Evolutionary conservation across 2,329 filamentous ascomycete species (phyloP).

Genomic region (Fusarium virguliforme): DNA sequence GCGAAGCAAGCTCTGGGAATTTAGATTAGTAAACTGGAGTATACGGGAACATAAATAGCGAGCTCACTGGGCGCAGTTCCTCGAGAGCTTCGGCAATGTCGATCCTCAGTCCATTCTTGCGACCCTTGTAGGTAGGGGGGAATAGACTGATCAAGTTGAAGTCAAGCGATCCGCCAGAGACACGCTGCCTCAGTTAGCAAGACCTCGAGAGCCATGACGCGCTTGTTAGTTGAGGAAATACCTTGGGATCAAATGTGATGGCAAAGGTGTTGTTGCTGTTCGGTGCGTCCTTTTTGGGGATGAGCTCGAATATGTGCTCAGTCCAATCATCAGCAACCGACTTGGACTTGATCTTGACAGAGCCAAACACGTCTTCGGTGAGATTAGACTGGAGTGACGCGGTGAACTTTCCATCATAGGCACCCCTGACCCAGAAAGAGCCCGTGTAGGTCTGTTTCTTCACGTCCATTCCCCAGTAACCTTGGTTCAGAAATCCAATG

Average conservation of each 20-base stretch:
- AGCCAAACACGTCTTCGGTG: constrained; percentile 63
- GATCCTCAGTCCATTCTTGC: constrained; percentile 70
- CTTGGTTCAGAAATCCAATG: constrained; percentile 68
- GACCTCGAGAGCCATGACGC: background rate
- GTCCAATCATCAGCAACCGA: constrained; percentile 63
- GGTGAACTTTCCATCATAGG: constrained; percentile 64
- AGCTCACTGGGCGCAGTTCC: constrained; percentile 64
- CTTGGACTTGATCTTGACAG: constrained; percentile 63
- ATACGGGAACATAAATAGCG: background rate
- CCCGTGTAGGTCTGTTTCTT: constrained; percentile 64
- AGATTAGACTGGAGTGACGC: constrained; percentile 64
- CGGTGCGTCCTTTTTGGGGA: constrained; percentile 63
- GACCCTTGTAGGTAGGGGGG: constrained; percentile 72
- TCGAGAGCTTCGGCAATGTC: constrained; percentile 70
- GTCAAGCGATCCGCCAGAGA: constrained; percentile 62
- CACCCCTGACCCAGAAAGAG: constrained; percentile 69
- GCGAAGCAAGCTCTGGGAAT: constrained; percentile 68
- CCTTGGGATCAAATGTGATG: constrained; percentile 66
- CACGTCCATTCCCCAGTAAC: constrained; percentile 72
- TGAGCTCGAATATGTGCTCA: constrained; percentile 66
- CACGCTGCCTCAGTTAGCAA: constrained; percentile 48
- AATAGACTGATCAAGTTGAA: constrained; percentile 74
- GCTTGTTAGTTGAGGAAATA: rapidly evolving
- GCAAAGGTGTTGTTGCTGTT: constrained; percentile 71
- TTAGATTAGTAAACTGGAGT: background rate